A percentile compares a stretch with the other conserved stretches of the same genome.
Evolutionary conservation across 768 basidiomycete species (phyloP).

Genomic region (Kwoniella bestiolae): DNA sequence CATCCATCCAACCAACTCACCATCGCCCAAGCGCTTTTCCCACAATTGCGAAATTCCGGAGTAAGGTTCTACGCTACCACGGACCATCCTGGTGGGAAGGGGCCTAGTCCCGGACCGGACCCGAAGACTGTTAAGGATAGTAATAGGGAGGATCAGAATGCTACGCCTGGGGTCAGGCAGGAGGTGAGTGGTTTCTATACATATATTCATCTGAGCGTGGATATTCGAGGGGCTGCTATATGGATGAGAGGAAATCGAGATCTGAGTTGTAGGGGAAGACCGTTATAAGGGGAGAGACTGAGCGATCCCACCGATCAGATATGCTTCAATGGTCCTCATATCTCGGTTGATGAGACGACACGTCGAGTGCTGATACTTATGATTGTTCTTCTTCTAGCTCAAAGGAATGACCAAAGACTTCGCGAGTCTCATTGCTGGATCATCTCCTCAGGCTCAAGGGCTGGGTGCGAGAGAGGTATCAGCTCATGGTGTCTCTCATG

Average conservation of each 20-base stretch:
- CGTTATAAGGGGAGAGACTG: too few species aligned
- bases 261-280: too few species aligned
- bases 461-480: slow-evolving; percentile 46
- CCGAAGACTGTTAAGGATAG: slow-evolving; percentile 9
- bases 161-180: slow-evolving; percentile 29
- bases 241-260: too few species aligned
- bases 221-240: too few species aligned
- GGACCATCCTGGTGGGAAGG: slow-evolving; percentile 16
- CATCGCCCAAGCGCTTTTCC: slow-evolving; percentile 4
- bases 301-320: not conserved
- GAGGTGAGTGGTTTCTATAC: slow-evolving; percentile 28
- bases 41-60: not conserved
- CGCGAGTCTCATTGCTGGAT: slow-evolving; percentile 52
- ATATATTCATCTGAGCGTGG: not conserved
- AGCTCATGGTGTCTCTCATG: slow-evolving; percentile 31
- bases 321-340: too few species aligned
- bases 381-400: slow-evolving; percentile 16
- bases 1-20: not conserved
- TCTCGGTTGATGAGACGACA: too few species aligned
- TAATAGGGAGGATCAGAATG: slow-evolving; percentile 30
- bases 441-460: slow-evolving; percentile 28
- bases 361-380: too few species aligned
- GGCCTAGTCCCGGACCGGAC: slow-evolving; percentile 19
- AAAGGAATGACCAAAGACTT: slow-evolving; percentile 40
- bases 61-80: slow-evolving; percentile 1